These are phyloP conservation scores for Magnusiomyces suaveolens DNA, from an alignment of 1,139 yeast species.

Conservation along the genomic window DNA sequence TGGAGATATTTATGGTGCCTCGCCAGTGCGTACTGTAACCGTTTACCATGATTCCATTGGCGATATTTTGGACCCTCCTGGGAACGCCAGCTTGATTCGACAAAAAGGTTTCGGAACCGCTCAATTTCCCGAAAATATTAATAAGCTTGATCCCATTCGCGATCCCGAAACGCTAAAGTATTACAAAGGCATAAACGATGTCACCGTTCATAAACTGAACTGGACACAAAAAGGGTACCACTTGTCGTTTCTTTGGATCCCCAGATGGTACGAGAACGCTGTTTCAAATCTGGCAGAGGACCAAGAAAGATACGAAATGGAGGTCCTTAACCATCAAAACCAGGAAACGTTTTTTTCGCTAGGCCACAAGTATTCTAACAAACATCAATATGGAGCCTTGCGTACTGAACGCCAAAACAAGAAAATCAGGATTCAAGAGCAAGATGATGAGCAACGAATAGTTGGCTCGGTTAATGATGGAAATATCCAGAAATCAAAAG, in stretches of 20 bases:
- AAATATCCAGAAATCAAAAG: constrained; percentile 1
- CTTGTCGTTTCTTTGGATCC: constrained; percentile 70
- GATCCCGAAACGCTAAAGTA: constrained; percentile 19
- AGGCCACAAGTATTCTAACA: not conserved
- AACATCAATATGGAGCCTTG: not conserved
- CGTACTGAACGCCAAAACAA: not conserved
- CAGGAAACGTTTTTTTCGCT: not conserved
- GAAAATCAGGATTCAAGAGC: not conserved
- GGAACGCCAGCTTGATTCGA: constrained; percentile 11
- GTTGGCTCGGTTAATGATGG: not conserved
- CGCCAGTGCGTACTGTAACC: constrained; percentile 55
- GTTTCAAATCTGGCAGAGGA: constrained; percentile 22
- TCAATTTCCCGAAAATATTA: not conserved
- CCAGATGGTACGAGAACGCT: constrained; percentile 46
- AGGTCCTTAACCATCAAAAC: not conserved
- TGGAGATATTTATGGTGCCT: constrained; percentile 25
- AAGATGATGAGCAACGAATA: not conserved
- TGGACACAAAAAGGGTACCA: constrained; percentile 48
- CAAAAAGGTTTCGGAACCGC: constrained; percentile 6
- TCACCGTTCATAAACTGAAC: constrained; percentile 54
- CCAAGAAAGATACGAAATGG: not conserved
- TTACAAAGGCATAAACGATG: constrained; percentile 47
- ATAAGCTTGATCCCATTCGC: not conserved
- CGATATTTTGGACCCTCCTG: not conserved
- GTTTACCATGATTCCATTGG: constrained; percentile 35